Conservation (phyloP, 2,329 filamentous ascomycete species). For the Conoideocrella luteorostrata region DNA sequence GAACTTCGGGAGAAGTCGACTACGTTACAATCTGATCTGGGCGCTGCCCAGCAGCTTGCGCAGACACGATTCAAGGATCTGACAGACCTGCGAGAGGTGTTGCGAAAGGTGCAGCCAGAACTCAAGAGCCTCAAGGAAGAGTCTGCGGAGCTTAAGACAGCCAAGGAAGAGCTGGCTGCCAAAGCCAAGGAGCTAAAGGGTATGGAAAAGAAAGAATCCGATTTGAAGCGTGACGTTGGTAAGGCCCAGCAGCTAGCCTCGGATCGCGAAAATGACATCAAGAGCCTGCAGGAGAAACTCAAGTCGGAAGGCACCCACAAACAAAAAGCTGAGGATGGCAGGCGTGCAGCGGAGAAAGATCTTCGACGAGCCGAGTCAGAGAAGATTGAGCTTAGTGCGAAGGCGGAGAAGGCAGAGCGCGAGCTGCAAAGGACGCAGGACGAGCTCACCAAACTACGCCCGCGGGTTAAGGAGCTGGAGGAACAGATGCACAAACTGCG, state of each 20-base stretch:
- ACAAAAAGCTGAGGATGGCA: constrained; percentile 70
- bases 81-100: constrained; percentile 67
- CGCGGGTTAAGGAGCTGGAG: constrained; percentile 60
- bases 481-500: constrained; percentile 63
- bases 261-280: constrained; percentile 74
- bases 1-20: constrained; percentile 64
- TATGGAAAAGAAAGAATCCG: constrained; percentile 78
- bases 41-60: constrained; percentile 78
- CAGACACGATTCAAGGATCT: constrained; percentile 85
- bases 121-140: constrained; percentile 73
- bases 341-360: constrained; percentile 67
- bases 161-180: constrained; percentile 65
- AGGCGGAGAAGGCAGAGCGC: constrained; percentile 61
- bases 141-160: constrained; percentile 63
- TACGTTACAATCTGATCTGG: constrained; percentile 73
- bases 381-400: constrained; percentile 69
- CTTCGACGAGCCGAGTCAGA: constrained; percentile 71
- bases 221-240: constrained; percentile 68
- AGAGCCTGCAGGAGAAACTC: constrained; percentile 70
- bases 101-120: constrained; percentile 84
- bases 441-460: constrained; percentile 62
- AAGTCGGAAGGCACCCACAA: constrained; percentile 66
- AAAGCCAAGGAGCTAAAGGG: constrained; percentile 57
- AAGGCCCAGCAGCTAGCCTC: constrained; percentile 62
- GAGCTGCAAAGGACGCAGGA: constrained; percentile 69